Conservation (phyloP, 1,284 basidiomycete genomes). For the Lignosus rhinocerotis region DNA sequence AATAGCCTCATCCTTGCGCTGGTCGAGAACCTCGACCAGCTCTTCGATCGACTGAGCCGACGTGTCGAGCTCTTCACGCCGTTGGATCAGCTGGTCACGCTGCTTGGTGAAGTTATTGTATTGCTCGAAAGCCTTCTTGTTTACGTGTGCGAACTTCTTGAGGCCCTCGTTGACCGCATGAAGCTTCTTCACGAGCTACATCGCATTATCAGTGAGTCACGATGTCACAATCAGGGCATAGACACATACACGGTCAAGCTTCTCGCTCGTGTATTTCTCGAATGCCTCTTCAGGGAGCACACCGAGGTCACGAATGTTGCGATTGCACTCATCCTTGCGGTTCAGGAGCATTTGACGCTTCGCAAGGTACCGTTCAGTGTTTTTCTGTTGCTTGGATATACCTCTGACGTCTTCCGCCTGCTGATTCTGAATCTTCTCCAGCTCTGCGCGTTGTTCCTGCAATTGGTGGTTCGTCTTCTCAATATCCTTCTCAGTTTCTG, state of each 20-base stretch:
- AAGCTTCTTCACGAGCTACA: slow-evolving; percentile 85
- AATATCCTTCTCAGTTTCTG: slow-evolving; percentile 69
- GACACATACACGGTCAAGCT: slow-evolving; percentile 73
- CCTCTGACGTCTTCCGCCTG: slow-evolving; percentile 85
- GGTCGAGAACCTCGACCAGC: slow-evolving; percentile 93
- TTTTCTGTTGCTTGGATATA: slow-evolving; percentile 91
- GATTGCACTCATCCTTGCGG: slow-evolving; percentile 91
- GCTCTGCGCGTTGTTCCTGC: slow-evolving; percentile 59
- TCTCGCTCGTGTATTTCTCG: slow-evolving; percentile 86
- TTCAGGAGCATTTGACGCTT: slow-evolving; percentile 85
- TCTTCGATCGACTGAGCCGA: slow-evolving; percentile 91
- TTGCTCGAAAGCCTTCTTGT: slow-evolving; percentile 99
- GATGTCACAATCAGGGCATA: slow-evolving; percentile 1
- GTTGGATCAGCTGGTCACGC: slow-evolving; percentile 85
- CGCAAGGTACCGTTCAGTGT: slow-evolving; percentile 89
- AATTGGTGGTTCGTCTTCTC: slow-evolving; percentile 70
- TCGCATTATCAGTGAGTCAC: background rate
- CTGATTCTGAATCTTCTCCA: slow-evolving; percentile 80
- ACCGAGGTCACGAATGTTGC: slow-evolving; percentile 94
- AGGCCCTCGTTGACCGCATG: slow-evolving; percentile 90
- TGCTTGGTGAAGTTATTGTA: slow-evolving; percentile 98
- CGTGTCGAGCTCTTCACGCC: slow-evolving; percentile 88
- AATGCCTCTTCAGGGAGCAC: slow-evolving; percentile 98
- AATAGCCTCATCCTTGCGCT: slow-evolving; percentile 97
- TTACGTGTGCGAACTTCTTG: slow-evolving; percentile 97